Conservation (phyloP, 495 filamentous ascomycete genomes). For the Podospora conica region DNA sequence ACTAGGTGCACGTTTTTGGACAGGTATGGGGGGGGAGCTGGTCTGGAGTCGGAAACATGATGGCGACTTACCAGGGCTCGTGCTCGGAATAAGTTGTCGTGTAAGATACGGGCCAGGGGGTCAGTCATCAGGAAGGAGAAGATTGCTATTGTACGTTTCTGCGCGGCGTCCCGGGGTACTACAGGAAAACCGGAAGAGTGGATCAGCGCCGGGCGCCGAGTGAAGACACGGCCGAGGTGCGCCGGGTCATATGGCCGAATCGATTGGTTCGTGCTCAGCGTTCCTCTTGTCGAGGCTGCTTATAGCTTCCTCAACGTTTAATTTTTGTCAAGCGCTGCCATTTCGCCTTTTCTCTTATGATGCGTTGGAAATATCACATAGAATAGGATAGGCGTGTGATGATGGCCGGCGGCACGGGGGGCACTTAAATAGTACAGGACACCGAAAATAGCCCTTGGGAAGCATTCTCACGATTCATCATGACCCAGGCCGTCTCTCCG, state of each 20-base stretch:
- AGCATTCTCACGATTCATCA: neutral
- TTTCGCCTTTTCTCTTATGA: too few relatives aligned
- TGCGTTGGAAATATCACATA: neutral
- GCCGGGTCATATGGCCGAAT: neutral
- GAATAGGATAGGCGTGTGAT: neutral
- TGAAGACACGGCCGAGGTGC: neutral
- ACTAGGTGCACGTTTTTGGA: constrained; percentile 38
- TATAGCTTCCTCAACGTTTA: neutral
- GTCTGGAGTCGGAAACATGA: constrained; percentile 3
- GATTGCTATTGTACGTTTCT: constrained; percentile 16
- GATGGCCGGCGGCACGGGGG: neutral
- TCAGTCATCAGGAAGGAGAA: constrained; percentile 10
- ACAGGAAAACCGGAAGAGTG: constrained; percentile 17
- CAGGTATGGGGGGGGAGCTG: neutral
- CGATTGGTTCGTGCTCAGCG: neutral
- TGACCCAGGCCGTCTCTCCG: neutral
- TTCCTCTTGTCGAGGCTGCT: neutral
- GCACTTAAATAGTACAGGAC: neutral
- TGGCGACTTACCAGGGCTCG: neutral
- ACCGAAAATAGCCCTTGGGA: neutral
- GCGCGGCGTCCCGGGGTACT: constrained; percentile 23
- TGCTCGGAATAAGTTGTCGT: neutral
- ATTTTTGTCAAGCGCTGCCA: neutral
- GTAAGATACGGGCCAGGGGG: constrained; percentile 13
- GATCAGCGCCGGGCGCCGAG: neutral